Percentiles rank a stretch among this genome's conserved stretches.
Evolutionary conservation across 768 basidiomycete genomes (phyloP).

Genomic region (Lenzites betulinus): DNA sequence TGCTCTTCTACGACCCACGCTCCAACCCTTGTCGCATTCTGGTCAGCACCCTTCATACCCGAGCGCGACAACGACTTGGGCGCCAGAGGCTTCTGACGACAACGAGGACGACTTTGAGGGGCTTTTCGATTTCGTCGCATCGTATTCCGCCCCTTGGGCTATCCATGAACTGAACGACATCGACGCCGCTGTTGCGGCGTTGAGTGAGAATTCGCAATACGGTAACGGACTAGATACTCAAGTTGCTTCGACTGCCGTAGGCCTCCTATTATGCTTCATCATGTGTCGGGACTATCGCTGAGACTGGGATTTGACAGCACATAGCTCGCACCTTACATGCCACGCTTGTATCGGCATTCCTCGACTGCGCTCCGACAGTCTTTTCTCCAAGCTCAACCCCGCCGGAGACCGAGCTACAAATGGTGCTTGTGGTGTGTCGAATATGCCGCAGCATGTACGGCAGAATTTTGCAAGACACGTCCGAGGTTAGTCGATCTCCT

Average conservation of each 20-base stretch:
- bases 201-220: background rate
- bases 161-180: slow-evolving; percentile 28
- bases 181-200: background rate
- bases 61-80: slow-evolving; percentile 33
- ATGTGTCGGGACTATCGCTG: background rate
- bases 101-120: slow-evolving; percentile 39
- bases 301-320: slow-evolving; percentile 44
- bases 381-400: slow-evolving; percentile 69
- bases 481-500: slow-evolving; percentile 37
- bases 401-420: slow-evolving; percentile 59
- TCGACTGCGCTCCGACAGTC: slow-evolving; percentile 83
- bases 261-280: background rate
- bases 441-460: slow-evolving; percentile 66
- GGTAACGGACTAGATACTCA: slow-evolving; percentile 14
- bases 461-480: slow-evolving; percentile 46
- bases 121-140: slow-evolving; percentile 15
- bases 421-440: slow-evolving; percentile 56
- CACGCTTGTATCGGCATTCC: slow-evolving; percentile 77
- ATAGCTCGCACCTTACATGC: slow-evolving; percentile 77
- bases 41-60: too few species aligned
- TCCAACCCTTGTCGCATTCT: background rate
- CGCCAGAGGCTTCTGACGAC: slow-evolving; percentile 37
- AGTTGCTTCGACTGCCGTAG: slow-evolving; percentile 22
- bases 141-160: slow-evolving; percentile 18
- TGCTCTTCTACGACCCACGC: slow-evolving; percentile 39